A percentile compares a stretch with the other conserved stretches of the same genome.
Evolutionary conservation across 192 early-diverging fungal genomes (phyloP).

Genomic region (Backusella macrospora): DNA sequence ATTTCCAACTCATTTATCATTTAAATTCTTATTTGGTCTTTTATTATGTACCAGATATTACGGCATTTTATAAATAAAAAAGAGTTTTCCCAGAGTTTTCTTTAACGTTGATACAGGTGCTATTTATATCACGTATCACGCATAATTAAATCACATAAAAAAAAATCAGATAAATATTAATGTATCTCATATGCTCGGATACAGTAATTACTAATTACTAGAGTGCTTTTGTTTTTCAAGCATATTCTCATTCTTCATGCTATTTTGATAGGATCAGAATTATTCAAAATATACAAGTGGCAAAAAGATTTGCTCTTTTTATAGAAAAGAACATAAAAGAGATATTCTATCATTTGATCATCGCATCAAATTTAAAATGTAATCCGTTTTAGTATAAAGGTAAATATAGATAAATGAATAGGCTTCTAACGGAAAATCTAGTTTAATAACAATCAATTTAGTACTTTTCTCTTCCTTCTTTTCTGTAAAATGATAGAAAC

Average conservation of each 20-base stretch:
- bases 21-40: too few species aligned
- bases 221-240: background rate
- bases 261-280: background rate
- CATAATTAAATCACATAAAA: background rate
- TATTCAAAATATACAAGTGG: background rate
- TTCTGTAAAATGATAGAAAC: background rate
- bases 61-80: background rate
- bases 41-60: background rate
- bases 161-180: background rate
- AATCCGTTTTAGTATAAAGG: too few species aligned
- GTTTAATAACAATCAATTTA: background rate
- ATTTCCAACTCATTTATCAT: too few species aligned
- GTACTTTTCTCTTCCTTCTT: background rate
- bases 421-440: background rate
- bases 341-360: too few species aligned
- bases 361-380: too few species aligned
- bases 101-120: background rate
- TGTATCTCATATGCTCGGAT: background rate
- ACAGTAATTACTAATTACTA: background rate
- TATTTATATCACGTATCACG: background rate
- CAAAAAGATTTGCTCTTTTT: background rate
- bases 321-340: background rate
- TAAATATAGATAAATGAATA: too few species aligned
- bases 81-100: background rate
- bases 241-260: background rate